Conservation (phyloP, 1,284 basidiomycete genomes). For the Vanrija sp. region DNA sequence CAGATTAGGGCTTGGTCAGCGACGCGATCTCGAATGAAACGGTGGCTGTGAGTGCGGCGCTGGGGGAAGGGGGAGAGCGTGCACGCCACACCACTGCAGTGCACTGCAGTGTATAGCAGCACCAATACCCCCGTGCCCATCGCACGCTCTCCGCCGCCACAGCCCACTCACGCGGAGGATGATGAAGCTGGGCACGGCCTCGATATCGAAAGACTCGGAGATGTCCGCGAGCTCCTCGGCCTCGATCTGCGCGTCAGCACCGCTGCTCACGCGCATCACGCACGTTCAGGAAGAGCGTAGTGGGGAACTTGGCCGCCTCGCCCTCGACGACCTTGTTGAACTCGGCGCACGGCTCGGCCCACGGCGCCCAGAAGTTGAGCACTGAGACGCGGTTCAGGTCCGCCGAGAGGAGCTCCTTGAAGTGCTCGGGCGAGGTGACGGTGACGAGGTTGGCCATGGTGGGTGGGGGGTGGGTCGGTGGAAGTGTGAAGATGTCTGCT, state of each 20-base stretch:
- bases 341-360: conserved; percentile 81
- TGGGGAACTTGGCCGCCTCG: conserved; percentile 67
- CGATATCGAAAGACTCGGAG: conserved; percentile 87
- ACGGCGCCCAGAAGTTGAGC: conserved; percentile 89
- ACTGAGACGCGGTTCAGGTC: conserved; percentile 77
- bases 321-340: conserved; percentile 75
- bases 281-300: conserved; percentile 71
- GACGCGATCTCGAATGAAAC: neutral
- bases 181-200: conserved; percentile 83
- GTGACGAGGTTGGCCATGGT: conserved; percentile 47
- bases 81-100: no score
- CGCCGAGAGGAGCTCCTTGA: conserved; percentile 66
- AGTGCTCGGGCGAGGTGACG: conserved; percentile 64
- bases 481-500: neutral
- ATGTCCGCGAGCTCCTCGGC: conserved; percentile 86
- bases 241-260: conserved; percentile 62
- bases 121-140: neutral
- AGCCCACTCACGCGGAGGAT: conserved; percentile 65
- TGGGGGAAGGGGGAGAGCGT: no score
- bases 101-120: neutral
- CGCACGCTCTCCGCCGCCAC: neutral
- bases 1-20: neutral
- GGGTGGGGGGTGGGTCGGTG: neutral
- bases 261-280: conserved; percentile 21
- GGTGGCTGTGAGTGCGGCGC: no score